Conservation (phyloP, 768 basidiomycete genomes). For the Amanita rimosa region DNA sequence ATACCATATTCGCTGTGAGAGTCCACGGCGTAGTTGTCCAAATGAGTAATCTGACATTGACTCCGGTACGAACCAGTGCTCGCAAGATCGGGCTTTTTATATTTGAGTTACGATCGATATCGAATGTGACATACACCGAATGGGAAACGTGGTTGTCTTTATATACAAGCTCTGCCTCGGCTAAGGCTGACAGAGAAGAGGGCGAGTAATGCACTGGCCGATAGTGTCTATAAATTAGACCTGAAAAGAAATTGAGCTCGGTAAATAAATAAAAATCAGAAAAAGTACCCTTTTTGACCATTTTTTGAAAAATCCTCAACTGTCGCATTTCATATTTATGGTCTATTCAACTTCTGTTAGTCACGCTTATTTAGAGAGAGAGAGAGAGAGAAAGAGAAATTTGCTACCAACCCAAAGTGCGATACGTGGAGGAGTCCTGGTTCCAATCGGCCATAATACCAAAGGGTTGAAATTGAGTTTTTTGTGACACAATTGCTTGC, state of each 20-base stretch:
- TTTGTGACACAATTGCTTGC: constrained; percentile 66
- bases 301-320: constrained; percentile 69
- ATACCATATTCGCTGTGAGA: constrained; percentile 90
- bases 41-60: constrained; percentile 49
- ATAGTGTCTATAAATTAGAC: constrained; percentile 75
- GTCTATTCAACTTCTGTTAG: constrained; percentile 33
- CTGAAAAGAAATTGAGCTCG: constrained; percentile 22
- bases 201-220: constrained; percentile 94
- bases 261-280: background rate
- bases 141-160: constrained; percentile 82
- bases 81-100: constrained; percentile 16
- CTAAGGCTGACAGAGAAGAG: constrained; percentile 86
- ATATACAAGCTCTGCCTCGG: constrained; percentile 90
- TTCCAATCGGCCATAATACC: constrained; percentile 93
- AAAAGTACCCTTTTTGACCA: constrained; percentile 65
- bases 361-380: background rate
- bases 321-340: constrained; percentile 84
- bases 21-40: constrained; percentile 99
- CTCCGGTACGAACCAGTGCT: constrained; percentile 17
- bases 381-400: background rate
- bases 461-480: constrained; percentile 65
- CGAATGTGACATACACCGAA: constrained; percentile 79
- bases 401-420: constrained; percentile 59
- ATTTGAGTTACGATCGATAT: constrained; percentile 28
- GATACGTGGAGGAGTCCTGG: constrained; percentile 50